These are phyloP conservation scores for Talaromyces sp. DNA, from an alignment of 2,329 filamentous ascomycete species.

Conservation along the genomic window DNA sequence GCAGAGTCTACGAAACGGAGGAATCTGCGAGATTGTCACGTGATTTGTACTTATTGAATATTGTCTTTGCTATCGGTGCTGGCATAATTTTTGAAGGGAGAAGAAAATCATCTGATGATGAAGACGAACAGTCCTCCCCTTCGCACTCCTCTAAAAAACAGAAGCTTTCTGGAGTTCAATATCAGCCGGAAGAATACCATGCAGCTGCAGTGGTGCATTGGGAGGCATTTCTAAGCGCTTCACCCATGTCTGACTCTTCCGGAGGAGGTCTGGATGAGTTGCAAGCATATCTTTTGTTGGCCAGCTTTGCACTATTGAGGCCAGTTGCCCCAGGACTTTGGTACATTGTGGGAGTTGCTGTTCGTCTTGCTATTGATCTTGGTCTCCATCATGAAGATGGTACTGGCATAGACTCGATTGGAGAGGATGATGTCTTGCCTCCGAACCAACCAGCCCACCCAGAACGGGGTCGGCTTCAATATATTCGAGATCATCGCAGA, in stretches of 20 bases:
- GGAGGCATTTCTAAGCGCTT: slow-evolving; percentile 74
- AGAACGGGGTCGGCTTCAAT: slow-evolving; percentile 69
- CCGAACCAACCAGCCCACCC: slow-evolving; percentile 35
- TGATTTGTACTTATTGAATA: slow-evolving; percentile 92
- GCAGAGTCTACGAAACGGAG: slow-evolving; percentile 71
- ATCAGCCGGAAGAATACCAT: slow-evolving; percentile 92
- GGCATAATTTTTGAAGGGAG: slow-evolving; percentile 75
- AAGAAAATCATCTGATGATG: slow-evolving; percentile 28
- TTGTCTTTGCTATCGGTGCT: slow-evolving; percentile 93
- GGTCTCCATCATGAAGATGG: slow-evolving; percentile 92
- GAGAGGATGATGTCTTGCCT: slow-evolving; percentile 32
- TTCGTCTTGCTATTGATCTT: slow-evolving; percentile 83
- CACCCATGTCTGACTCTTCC: slow-evolving; percentile 61
- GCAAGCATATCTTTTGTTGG: slow-evolving; percentile 85
- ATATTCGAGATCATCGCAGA: slow-evolving; percentile 78
- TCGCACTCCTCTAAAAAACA: slow-evolving; percentile 43
- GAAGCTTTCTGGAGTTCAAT: slow-evolving; percentile 59
- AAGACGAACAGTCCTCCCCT: slow-evolving; percentile 21
- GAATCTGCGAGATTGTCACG: slow-evolving; percentile 66
- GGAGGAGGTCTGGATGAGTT: slow-evolving; percentile 90
- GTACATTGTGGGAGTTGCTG: slow-evolving; percentile 95
- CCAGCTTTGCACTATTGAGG: slow-evolving; percentile 84
- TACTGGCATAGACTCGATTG: slow-evolving; percentile 56
- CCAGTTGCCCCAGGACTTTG: slow-evolving; percentile 91
- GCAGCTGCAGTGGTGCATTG: slow-evolving; percentile 90